phyloP scores from a whole-genome alignment of 768 basidiomycete species.

The Lentinus tigrinus region DNA sequence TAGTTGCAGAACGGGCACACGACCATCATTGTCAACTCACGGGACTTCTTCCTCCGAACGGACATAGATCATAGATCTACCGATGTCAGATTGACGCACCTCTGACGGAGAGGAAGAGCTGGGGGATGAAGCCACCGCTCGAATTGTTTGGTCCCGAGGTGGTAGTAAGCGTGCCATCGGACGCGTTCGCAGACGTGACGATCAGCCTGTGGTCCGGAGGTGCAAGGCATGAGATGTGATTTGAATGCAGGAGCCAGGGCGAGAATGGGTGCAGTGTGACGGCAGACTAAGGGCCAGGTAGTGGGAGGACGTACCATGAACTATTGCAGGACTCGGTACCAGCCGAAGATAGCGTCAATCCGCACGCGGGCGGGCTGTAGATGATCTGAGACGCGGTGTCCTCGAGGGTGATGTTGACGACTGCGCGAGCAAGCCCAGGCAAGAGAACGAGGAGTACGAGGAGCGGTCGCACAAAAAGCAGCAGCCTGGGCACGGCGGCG shows the following conservation, averaged over 20 bases:
- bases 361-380: slow-evolving; percentile 23
- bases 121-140: slow-evolving; percentile 19
- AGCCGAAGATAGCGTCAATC: slow-evolving; percentile 14
- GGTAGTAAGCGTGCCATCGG: slow-evolving; percentile 15
- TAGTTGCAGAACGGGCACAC: background rate
- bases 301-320: slow-evolving; percentile 16
- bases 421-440: background rate
- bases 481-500: slow-evolving; percentile 4
- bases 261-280: background rate
- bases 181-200: slow-evolving; percentile 7
- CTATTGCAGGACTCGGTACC: slow-evolving; percentile 14
- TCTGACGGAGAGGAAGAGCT: slow-evolving; percentile 19
- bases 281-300: background rate
- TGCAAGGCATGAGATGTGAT: background rate
- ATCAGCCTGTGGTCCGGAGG: slow-evolving; percentile 15
- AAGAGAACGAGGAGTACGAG: slow-evolving; percentile 2
- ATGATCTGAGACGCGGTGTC: slow-evolving; percentile 22
- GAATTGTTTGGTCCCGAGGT: slow-evolving; percentile 17
- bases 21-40: background rate
- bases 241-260: no score
- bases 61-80: no score
- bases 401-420: slow-evolving; percentile 20
- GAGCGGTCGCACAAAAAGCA: background rate
- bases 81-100: slow-evolving; percentile 4
- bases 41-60: background rate